Evolutionary conservation across 768 basidiomycete species (phyloP).

Genomic region (Psilocybe cyanescens): DNA sequence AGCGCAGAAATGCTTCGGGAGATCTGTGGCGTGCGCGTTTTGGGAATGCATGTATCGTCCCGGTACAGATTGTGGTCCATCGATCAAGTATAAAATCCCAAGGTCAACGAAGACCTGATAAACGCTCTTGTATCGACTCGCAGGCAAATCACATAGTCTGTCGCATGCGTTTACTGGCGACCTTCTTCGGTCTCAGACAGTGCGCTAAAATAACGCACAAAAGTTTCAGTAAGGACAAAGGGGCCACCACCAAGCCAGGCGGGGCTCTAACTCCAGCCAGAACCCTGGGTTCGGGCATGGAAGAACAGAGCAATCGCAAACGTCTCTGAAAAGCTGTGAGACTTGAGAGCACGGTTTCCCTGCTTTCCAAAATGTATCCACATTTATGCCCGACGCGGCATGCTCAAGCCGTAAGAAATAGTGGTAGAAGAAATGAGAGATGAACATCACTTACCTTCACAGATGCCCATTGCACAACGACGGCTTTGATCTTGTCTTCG

Average conservation of each 20-base stretch:
- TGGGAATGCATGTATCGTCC: no score
- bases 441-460: constrained; percentile 46
- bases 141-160: no score
- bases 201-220: background rate
- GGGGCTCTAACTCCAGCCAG: background rate
- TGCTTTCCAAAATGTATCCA: background rate
- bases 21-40: no score
- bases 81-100: no score
- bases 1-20: no score
- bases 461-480: constrained; percentile 55
- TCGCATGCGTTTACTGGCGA: no score
- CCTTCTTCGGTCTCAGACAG: background rate
- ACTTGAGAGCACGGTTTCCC: background rate
- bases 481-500: constrained; percentile 47
- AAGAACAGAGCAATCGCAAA: background rate
- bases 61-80: no score
- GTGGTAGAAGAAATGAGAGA: background rate
- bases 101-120: no score
- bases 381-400: constrained; percentile 2
- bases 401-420: constrained; percentile 18
- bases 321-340: background rate
- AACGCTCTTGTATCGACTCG: no score
- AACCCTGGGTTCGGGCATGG: background rate
- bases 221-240: background rate
- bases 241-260: background rate